Evolutionary conservation across 306 rosid species (phyloP).

Genomic region (Cucumis melo): DNA sequence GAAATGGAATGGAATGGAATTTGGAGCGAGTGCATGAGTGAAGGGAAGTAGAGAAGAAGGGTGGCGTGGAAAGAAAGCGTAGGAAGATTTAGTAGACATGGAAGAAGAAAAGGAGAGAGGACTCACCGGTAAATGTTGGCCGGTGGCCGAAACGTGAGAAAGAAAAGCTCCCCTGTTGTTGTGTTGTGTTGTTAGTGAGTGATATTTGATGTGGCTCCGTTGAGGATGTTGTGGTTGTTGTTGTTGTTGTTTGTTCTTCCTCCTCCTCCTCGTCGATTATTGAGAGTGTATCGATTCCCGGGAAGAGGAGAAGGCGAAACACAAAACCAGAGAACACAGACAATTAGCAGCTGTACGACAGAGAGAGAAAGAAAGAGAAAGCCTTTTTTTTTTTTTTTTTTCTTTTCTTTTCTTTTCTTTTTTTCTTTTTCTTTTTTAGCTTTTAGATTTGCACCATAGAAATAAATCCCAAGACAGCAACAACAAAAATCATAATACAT

Average conservation of each 20-base stretch:
- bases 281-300: neutral
- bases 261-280: conserved; percentile 6
- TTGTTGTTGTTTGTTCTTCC: neutral
- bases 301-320: conserved; percentile 1
- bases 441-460: conserved; percentile 38
- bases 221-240: no score
- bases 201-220: neutral
- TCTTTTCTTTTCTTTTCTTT: neutral
- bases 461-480: conserved; percentile 21
- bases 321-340: conserved; percentile 2
- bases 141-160: neutral
- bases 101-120: conserved; percentile 13
- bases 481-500: neutral
- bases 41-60: conserved; percentile 8
- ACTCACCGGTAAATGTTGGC: neutral
- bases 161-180: no score
- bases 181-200: no score
- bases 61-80: conserved; percentile 32
- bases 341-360: conserved; percentile 11
- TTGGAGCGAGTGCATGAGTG: neutral
- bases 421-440: conserved; percentile 23
- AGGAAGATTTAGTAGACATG: conserved; percentile 1
- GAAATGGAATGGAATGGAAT: conserved; percentile 15
- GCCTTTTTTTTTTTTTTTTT: no score
- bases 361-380: conserved; percentile 1